These are phyloP conservation scores for Dothideomycetes sp. DNA, from an alignment of 2,329 filamentous ascomycete genomes.

Conservation along the genomic window DNA sequence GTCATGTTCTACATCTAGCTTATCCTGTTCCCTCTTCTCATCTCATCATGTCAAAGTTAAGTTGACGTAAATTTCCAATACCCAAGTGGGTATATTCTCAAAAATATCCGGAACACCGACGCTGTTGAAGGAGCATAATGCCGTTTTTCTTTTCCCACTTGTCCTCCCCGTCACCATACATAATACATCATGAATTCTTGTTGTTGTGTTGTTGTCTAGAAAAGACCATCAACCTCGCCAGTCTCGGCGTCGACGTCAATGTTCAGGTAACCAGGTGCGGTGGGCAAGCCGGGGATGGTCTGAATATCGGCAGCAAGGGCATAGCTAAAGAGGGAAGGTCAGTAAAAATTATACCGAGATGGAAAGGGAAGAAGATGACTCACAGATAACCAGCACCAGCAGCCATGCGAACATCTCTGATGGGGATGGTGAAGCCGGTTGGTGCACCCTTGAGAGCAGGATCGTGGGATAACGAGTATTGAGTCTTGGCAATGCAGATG, in stretches of 20 bases:
- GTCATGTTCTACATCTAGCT: too few relatives aligned
- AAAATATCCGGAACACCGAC: constrained; percentile 11
- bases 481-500: constrained; percentile 96
- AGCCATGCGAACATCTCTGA: constrained; percentile 86
- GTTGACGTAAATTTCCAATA: constrained; percentile 4
- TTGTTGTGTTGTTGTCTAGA: constrained; percentile 45
- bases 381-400: constrained; percentile 87
- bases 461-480: constrained; percentile 93
- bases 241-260: constrained; percentile 59
- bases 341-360: background rate
- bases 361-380: constrained; percentile 30
- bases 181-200: background rate
- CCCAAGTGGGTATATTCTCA: constrained; percentile 4
- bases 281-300: constrained; percentile 92
- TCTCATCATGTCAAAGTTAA: constrained; percentile 10
- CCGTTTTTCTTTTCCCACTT: background rate
- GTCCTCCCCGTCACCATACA: background rate
- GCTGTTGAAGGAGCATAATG: constrained; percentile 12
- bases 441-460: constrained; percentile 90
- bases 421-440: constrained; percentile 86
- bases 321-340: constrained; percentile 47
- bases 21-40: too few relatives aligned
- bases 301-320: constrained; percentile 95
- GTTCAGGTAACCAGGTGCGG: constrained; percentile 89
- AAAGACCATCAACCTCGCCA: constrained; percentile 59